phyloP scores from a whole-genome alignment of 192 early-diverging fungal genomes.

The Coemansia sp. region DNA sequence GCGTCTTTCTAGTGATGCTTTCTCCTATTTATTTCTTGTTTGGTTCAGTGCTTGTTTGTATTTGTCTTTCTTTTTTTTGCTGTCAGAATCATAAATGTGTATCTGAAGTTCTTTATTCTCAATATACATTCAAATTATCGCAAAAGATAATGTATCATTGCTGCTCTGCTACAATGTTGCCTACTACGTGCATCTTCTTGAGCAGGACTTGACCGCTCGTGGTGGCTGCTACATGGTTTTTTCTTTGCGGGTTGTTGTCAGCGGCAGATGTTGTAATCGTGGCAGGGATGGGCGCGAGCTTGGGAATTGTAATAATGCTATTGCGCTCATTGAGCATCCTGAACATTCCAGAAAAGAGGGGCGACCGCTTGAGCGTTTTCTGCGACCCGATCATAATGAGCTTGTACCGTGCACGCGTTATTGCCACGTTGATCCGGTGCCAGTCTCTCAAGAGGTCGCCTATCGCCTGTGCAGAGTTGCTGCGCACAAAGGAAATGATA shows the following conservation, averaged over 20 bases:
- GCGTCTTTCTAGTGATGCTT: neutral
- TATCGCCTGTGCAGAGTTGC: conserved; percentile 68
- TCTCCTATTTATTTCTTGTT: neutral
- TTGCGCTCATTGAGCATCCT: conserved; percentile 14
- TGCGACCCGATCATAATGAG: conserved; percentile 85
- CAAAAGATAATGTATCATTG: neutral
- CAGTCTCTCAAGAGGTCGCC: conserved; percentile 89
- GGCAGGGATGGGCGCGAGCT: conserved; percentile 16
- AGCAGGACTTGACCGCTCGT: conserved; percentile 24
- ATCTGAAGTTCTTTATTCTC: neutral
- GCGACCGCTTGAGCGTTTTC: conserved; percentile 64
- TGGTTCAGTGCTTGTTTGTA: conserved; percentile 8
- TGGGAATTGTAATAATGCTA: conserved; percentile 29
- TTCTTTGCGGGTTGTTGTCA: neutral
- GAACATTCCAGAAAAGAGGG: conserved; percentile 61
- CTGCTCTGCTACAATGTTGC: conserved; percentile 42
- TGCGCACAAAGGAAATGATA: conserved; percentile 86
- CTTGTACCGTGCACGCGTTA: conserved; percentile 87
- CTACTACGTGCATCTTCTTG: conserved; percentile 18
- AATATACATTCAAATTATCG: neutral
- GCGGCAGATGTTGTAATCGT: neutral
- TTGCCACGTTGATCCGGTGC: conserved; percentile 90
- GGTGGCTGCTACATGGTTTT: neutral
- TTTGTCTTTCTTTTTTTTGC: conserved; percentile 8
- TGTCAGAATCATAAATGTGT: neutral